These are phyloP conservation scores for Tetrapyrgos nigripes DNA, from an alignment of 1,284 basidiomycete species.

Conservation along the genomic window DNA sequence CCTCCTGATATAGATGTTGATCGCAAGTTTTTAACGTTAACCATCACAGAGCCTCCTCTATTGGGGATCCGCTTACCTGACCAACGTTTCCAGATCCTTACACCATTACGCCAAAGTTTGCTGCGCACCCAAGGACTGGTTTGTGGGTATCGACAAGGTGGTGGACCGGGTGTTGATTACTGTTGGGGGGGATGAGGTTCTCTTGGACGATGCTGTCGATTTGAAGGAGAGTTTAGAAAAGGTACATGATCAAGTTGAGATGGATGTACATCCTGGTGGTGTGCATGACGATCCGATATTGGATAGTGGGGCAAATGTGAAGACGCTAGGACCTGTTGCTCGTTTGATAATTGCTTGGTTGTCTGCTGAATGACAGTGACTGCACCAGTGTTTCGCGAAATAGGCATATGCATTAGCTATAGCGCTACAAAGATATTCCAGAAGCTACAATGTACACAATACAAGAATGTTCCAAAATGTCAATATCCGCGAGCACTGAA, in stretches of 20 bases:
- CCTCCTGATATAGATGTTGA: no score
- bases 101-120: background rate
- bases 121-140: conserved; percentile 4
- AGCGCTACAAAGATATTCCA: no score
- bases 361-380: no score
- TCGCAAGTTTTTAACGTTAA: background rate
- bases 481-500: no score
- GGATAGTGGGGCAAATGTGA: conserved; percentile 6
- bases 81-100: background rate
- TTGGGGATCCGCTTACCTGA: conserved; percentile 8
- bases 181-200: background rate
- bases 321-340: conserved; percentile 1
- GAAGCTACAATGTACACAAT: no score
- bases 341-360: conserved; percentile 10
- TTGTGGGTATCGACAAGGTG: background rate
- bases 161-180: conserved; percentile 1
- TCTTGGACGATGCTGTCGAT: background rate
- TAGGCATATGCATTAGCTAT: no score
- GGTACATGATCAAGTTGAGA: background rate
- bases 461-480: no score
- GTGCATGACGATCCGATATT: conserved; percentile 16
- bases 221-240: background rate
- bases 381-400: no score
- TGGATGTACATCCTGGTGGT: conserved; percentile 4
- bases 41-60: background rate